Conservation (phyloP, 805 yeast species). For the Zygosaccharomyces pseudorouxii region DNA sequence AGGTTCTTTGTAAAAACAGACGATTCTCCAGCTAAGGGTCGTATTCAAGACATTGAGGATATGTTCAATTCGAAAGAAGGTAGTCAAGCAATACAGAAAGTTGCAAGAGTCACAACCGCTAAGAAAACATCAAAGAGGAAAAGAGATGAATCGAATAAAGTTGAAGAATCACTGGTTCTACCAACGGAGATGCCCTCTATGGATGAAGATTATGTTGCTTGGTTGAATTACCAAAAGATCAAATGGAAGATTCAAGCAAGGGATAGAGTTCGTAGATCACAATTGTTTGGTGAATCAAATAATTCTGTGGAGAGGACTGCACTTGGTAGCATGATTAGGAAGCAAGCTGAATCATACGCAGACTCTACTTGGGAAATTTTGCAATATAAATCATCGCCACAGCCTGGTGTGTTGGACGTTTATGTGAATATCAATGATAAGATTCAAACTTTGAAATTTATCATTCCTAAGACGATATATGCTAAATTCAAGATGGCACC, state of each 20-base stretch:
- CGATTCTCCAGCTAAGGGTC: slow-evolving; percentile 37
- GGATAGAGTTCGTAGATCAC: slow-evolving; percentile 64
- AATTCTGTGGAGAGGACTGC: slow-evolving; percentile 51
- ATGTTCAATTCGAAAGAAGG: slow-evolving; percentile 39
- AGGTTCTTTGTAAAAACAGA: slow-evolving; percentile 50
- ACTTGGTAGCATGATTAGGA: slow-evolving; percentile 65
- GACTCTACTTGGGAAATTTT: slow-evolving; percentile 82
- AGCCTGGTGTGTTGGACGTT: slow-evolving; percentile 75
- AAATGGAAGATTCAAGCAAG: slow-evolving; percentile 81
- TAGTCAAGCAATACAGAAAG: slow-evolving; percentile 23
- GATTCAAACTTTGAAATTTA: slow-evolving; percentile 67
- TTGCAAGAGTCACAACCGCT: slow-evolving; percentile 38
- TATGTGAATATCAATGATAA: slow-evolving; percentile 63
- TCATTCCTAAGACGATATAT: slow-evolving; percentile 68
- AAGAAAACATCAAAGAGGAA: slow-evolving; percentile 33
- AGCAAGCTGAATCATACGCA: slow-evolving; percentile 74
- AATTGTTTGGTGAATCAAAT: slow-evolving; percentile 67
- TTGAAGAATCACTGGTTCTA: slow-evolving; percentile 43
- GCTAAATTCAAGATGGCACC: slow-evolving; percentile 58
- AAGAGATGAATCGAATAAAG: slow-evolving; percentile 36
- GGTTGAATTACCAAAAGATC: slow-evolving; percentile 71
- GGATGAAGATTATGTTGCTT: slow-evolving; percentile 59
- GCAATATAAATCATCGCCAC: slow-evolving; percentile 55
- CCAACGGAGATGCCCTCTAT: slow-evolving; percentile 55
- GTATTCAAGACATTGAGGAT: slow-evolving; percentile 71